Conservation (phyloP, 495 filamentous ascomycete genomes). For the Penicillium soppii region DNA sequence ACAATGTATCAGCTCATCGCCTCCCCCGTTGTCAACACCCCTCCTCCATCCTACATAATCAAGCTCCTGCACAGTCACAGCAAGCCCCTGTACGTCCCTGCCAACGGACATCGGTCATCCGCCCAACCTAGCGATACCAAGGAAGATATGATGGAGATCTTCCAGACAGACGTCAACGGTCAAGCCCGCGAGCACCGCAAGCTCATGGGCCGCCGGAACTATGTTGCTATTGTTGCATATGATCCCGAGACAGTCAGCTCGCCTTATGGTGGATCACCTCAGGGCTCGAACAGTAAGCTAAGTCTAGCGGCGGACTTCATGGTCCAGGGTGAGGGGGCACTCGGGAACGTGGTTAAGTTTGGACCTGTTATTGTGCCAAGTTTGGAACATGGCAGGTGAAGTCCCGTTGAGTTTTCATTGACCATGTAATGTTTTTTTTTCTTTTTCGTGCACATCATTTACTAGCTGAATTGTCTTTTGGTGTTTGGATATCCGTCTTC, state of each 20-base stretch:
- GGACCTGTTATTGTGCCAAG: conserved; percentile 94
- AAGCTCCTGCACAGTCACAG: conserved; percentile 85
- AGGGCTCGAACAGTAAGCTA: conserved; percentile 58
- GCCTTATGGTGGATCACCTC: conserved; percentile 46
- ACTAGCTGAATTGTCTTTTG: background rate
- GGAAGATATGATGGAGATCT: conserved; percentile 99
- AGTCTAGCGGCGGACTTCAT: conserved; percentile 96
- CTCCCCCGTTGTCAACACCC: conserved; percentile 85
- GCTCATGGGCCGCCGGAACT: conserved; percentile 90
- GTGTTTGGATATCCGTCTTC: background rate
- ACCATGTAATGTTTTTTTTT: background rate
- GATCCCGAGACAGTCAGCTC: conserved; percentile 76
- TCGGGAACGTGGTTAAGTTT: conserved; percentile 84
- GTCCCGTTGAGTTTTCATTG: background rate
- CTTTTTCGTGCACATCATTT: background rate
- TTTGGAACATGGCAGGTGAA: conserved; percentile 72
- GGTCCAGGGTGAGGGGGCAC: conserved; percentile 86
- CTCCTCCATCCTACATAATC: conserved; percentile 78
- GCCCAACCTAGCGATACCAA: conserved; percentile 72
- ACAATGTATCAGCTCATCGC: conserved; percentile 99
- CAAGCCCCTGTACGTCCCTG: conserved; percentile 85
- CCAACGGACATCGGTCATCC: conserved; percentile 79
- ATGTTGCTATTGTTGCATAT: conserved; percentile 90
- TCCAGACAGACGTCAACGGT: conserved; percentile 85
- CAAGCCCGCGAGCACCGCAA: conserved; percentile 76